Percentiles rank a stretch among this genome's conserved stretches.
Evolutionary conservation across 495 filamentous ascomycete genomes (phyloP).

Genomic region (Daldinia concentrica): DNA sequence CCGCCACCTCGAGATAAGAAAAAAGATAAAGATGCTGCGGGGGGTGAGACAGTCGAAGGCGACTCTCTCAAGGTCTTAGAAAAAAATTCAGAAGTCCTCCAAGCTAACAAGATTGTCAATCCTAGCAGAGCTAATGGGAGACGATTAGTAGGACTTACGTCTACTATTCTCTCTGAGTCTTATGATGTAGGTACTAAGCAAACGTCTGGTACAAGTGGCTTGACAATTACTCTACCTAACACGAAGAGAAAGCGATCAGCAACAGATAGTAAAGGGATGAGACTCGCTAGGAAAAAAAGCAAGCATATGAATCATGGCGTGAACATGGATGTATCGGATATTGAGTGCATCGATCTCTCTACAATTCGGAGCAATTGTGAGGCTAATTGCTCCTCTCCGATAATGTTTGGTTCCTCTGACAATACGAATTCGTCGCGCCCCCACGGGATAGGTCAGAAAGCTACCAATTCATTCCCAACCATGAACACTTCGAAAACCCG

Average conservation of each 20-base stretch:
- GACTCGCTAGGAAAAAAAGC: not conserved
- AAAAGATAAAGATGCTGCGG: conserved; percentile 34
- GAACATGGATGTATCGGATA: conserved; percentile 33
- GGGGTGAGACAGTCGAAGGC: not conserved
- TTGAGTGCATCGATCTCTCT: conserved; percentile 54
- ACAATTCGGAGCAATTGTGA: conserved; percentile 19
- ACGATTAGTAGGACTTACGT: not conserved
- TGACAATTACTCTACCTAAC: conserved; percentile 8
- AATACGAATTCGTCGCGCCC: not conserved
- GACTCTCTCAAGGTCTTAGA: not conserved
- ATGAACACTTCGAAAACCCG: conserved; percentile 28
- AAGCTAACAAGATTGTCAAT: not conserved
- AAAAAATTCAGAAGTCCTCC: not conserved
- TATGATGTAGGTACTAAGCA: not conserved
- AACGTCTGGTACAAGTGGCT: not conserved
- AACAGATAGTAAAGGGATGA: conserved; percentile 3
- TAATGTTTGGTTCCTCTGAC: no score
- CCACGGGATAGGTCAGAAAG: conserved; percentile 11
- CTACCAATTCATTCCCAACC: conserved; percentile 13
- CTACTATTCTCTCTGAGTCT: not conserved
- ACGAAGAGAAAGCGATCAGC: conserved; percentile 29
- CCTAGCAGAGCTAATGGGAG: not conserved
- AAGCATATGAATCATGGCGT: conserved; percentile 1
- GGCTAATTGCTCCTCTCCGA: not conserved
- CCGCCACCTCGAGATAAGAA: conserved; percentile 60